phyloP scores from a whole-genome alignment of 2,329 filamentous ascomycete genomes.

The Emydomyces testavorans region DNA sequence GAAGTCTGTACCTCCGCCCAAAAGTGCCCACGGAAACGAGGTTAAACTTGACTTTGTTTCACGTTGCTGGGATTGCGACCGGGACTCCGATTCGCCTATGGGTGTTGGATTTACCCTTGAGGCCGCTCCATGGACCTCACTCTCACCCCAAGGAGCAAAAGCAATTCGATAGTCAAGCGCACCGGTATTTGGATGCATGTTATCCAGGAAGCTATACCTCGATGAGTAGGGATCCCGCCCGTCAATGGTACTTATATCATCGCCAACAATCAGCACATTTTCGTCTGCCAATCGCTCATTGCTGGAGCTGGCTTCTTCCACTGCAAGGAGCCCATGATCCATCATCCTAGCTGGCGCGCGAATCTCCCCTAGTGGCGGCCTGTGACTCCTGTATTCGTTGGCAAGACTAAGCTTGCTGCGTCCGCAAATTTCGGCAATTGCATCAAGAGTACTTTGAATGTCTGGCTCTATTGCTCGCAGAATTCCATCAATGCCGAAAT shows the following conservation, averaged over 20 bases:
- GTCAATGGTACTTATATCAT: slow-evolving; percentile 31
- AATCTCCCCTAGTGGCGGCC: slow-evolving; percentile 51
- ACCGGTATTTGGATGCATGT: slow-evolving; percentile 21
- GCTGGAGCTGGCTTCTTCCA: slow-evolving; percentile 35
- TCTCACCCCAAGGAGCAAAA: slow-evolving; percentile 17
- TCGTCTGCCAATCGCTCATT: slow-evolving; percentile 29
- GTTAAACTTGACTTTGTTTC: slow-evolving; percentile 14
- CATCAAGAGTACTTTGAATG: slow-evolving; percentile 47
- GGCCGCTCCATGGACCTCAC: not conserved
- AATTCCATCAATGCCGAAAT: slow-evolving; percentile 47
- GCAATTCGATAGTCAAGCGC: slow-evolving; percentile 17
- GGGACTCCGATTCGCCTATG: not conserved
- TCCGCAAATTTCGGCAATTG: slow-evolving; percentile 53
- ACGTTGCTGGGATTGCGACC: slow-evolving; percentile 24
- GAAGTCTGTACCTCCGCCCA: slow-evolving; percentile 19
- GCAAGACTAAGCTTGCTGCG: slow-evolving; percentile 50
- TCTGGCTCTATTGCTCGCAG: slow-evolving; percentile 47
- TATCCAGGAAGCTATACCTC: slow-evolving; percentile 31
- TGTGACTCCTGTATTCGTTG: slow-evolving; percentile 51
- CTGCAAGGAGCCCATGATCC: slow-evolving; percentile 27
- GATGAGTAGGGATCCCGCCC: slow-evolving; percentile 28
- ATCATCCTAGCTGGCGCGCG: slow-evolving; percentile 24
- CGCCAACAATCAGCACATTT: slow-evolving; percentile 29
- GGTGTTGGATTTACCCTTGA: not conserved
- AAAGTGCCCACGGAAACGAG: slow-evolving; percentile 20